Evolutionary conservation across 768 basidiomycete species (phyloP), one percentile per base, ranked within the genome.

Genomic region (Lactarius akahatsu): DNA sequence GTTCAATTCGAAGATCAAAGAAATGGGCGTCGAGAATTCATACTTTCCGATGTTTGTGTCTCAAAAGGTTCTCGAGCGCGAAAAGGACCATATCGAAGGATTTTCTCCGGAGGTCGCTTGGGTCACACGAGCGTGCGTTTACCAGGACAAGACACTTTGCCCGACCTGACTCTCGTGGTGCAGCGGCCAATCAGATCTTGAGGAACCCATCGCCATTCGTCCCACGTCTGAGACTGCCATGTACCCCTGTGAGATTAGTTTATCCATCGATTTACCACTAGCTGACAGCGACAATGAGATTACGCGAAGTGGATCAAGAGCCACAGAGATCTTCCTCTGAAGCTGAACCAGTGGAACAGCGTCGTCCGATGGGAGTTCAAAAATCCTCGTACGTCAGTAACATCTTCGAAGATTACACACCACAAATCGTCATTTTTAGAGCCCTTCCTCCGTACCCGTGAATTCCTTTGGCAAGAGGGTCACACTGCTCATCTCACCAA

Each of bases 331-430:
- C 87, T 99, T 57, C 97, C 97, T 2, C 80, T 99, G 72, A 97
- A 96, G 77, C 84, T 98, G 57, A 99, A 98, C 79, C 91, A 98
- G 77, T 99, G 97, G 97, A 99, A 99, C 80, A 94, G 89, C 70
- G 95, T 99, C 72, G 97, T 99, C 38, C 90, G 97, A 65, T 99
- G 97, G 97, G 96, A 99, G 77, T 99, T 99, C 84, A 99, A 99
- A 80, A 96, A 96, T 77, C 96, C 96, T 65, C 96, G 91, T 92
- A 67, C 75, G 88, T 78, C 55, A 18, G 18, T 55, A 11, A 23
- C 20, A 11, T 47, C 13, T 4, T 66, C 28, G n/a, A 8, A 63
- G 38, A 36, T n/a, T 28, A 38, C 50, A 28, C 11, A 61, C 45
- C 26, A 55, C 57, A 26, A 58, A 41, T 64, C 40, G 40, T 26